phyloP scores from a whole-genome alignment of 1,284 basidiomycete species.

The Ceratobasidium theobromae region DNA sequence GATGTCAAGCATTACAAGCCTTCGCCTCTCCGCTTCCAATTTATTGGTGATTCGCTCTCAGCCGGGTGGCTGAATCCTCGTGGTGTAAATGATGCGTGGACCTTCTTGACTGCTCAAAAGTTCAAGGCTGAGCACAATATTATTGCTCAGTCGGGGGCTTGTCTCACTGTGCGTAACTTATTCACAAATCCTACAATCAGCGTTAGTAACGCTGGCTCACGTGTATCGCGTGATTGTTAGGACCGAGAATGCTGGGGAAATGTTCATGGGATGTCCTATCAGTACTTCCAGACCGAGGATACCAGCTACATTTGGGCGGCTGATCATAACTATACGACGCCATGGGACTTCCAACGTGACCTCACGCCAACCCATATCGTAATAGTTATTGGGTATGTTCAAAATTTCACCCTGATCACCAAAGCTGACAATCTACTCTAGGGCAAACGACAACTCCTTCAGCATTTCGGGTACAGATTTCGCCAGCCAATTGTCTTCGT shows the following conservation, averaged over 20 bases:
- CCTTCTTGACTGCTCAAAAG: constrained; percentile 53
- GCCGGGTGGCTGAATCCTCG: constrained; percentile 41
- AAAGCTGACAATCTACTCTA: constrained; percentile 32
- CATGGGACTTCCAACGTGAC: constrained; percentile 57
- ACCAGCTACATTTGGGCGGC: constrained; percentile 55
- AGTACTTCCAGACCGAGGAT: constrained; percentile 54
- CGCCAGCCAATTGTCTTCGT: constrained; percentile 41
- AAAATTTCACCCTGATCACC: not conserved
- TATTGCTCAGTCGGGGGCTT: constrained; percentile 56
- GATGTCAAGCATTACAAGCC: constrained; percentile 51
- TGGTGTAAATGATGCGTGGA: constrained; percentile 57
- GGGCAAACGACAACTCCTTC: constrained; percentile 43
- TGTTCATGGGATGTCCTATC: constrained; percentile 55
- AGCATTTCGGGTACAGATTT: constrained; percentile 47
- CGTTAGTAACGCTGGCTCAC: too few species aligned
- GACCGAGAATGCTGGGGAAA: constrained; percentile 60
- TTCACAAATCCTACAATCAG: not conserved
- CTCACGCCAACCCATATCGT: constrained; percentile 55
- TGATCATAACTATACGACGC: constrained; percentile 61
- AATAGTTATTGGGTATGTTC: constrained; percentile 55
- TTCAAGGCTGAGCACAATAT: constrained; percentile 57
- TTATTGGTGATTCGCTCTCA: constrained; percentile 61
- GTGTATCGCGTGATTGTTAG: constrained; percentile 39
- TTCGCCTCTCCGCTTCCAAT: constrained; percentile 53
- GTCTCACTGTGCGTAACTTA: constrained; percentile 52